Base-by-base conservation (phyloP, 768 basidiomycete genomes). In the Rhizopogon vinicolor region DNA sequence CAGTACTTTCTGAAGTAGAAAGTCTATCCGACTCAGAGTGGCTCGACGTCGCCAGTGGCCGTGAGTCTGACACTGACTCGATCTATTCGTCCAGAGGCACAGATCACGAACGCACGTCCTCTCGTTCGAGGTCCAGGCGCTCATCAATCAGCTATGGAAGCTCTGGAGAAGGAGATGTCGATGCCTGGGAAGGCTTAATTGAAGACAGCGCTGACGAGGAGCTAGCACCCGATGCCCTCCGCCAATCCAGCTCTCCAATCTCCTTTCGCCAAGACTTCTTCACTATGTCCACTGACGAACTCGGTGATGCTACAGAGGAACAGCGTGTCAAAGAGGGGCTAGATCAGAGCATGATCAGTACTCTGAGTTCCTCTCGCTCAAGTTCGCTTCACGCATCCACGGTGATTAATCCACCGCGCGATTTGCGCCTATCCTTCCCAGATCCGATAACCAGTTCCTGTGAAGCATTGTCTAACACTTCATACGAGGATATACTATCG, bases 281-380 rank as follows among this genome's bases (percentile, higher is more conserved):
- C 55, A 60, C 71, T 54, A 59, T 63, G 53, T 58, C 65, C 49
- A 60, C 59, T 54, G 66, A 67, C 41, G 70, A 74, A 31, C 68
- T 9, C 35, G 48, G 31, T 33, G 78, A 80, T 60, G 72, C 75
- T 14, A 72, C 72, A 37, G 89, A 90, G 68, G 88, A 91, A 60
- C 75, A 83, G 61, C 77, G 80, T 42, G 83, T 90, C 62, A 85
- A 81, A 62, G 86, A 84, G 62, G 89, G 82, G 19, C 79, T 91
- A 55, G 87, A 91, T 69, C 89, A 91, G 72, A 91, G 89, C 72
- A 81, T 91, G 73, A 78, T 88, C 64, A 86, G 89, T 70, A 91
- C 89, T 14, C 77, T 91, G 58, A 86, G 81, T 71, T 78, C 83
- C 48, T 90, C 89, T 54, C 84, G 87, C 61, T 81, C 87, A 16